These are phyloP conservation scores for Lignosus rhinocerotis DNA, from an alignment of 1,284 basidiomycete genomes.

Conservation along the genomic window DNA sequence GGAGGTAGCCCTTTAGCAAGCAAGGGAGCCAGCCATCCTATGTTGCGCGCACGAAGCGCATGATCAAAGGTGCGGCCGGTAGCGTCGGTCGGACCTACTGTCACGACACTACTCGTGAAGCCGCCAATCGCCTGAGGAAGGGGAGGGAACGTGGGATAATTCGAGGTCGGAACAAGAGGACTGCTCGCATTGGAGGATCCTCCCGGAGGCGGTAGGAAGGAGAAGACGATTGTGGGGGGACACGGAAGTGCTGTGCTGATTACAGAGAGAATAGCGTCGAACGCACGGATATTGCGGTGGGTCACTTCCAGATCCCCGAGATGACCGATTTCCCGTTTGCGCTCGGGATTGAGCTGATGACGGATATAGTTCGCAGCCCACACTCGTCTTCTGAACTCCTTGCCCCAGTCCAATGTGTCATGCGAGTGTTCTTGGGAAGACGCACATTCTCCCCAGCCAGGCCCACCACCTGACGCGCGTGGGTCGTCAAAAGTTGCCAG, in stretches of 20 bases:
- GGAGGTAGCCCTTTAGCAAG: slow-evolving; percentile 28
- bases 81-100: neutral
- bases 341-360: slow-evolving; percentile 12
- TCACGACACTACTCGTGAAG: slow-evolving; percentile 1
- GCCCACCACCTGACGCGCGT: slow-evolving; percentile 23
- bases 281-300: slow-evolving; percentile 13
- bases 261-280: slow-evolving; percentile 33
- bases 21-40: slow-evolving; percentile 27
- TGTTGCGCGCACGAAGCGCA: slow-evolving; percentile 17
- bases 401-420: slow-evolving; percentile 28
- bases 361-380: slow-evolving; percentile 27
- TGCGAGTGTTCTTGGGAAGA: neutral
- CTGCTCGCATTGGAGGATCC: neutral
- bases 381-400: slow-evolving; percentile 26
- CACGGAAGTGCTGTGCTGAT: slow-evolving; percentile 36
- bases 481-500: slow-evolving; percentile 53
- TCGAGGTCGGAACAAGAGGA: slow-evolving; percentile 3
- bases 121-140: slow-evolving; percentile 16
- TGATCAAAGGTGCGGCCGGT: slow-evolving; percentile 3
- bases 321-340: neutral
- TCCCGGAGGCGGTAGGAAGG: slow-evolving; percentile 9
- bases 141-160: slow-evolving; percentile 27
- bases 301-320: neutral
- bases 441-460: slow-evolving; percentile 12
- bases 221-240: slow-evolving; percentile 27